phyloP scores from a whole-genome alignment of 371 early-diverging fungal species.

The Parasitella parasitica region DNA sequence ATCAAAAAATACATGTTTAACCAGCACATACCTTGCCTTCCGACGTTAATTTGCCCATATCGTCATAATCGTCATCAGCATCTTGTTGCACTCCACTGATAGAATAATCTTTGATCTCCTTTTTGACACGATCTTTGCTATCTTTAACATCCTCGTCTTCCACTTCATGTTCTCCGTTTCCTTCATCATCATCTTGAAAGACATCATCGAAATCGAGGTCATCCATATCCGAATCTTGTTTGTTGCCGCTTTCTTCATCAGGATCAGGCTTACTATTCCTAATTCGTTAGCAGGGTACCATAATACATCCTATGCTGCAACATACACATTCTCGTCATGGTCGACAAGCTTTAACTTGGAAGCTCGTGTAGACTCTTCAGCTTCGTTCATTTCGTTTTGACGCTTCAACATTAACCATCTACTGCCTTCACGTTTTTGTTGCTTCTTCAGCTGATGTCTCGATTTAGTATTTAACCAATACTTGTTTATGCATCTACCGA shows the following conservation, averaged over 20 bases:
- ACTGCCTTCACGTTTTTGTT: constrained; percentile 59
- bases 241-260: constrained; percentile 28
- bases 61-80: constrained; percentile 25
- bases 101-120: constrained; percentile 38
- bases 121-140: constrained; percentile 47
- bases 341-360: constrained; percentile 34
- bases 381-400: constrained; percentile 17
- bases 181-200: constrained; percentile 79
- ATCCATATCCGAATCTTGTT: constrained; percentile 49
- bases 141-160: constrained; percentile 67
- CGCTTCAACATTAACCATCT: constrained; percentile 78
- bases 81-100: constrained; percentile 28
- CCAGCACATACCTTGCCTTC: constrained; percentile 44
- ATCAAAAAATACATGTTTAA: neutral
- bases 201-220: constrained; percentile 54
- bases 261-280: constrained; percentile 16
- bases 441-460: constrained; percentile 36
- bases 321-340: constrained; percentile 22
- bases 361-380: constrained; percentile 1
- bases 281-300: neutral
- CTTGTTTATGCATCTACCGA: neutral
- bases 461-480: neutral
- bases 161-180: constrained; percentile 63
- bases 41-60: constrained; percentile 32
- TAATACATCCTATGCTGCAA: neutral